Evolutionary conservation across 306 rosid species (phyloP).

Genomic region (Styphnolobium japonicum): DNA sequence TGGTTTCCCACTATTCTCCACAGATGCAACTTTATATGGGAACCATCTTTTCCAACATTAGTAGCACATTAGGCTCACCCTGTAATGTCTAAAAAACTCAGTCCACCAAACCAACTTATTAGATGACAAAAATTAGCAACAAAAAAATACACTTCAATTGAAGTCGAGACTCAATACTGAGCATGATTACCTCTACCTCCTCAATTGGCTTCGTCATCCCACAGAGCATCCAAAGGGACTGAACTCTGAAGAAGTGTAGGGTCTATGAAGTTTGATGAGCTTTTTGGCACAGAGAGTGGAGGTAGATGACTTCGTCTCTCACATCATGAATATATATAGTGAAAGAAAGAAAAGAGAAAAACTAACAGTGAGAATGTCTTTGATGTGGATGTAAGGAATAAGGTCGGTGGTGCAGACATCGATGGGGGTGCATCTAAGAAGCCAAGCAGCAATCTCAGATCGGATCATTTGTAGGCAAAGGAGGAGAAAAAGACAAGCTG

Average conservation of each 20-base stretch:
- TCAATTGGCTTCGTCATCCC: conserved; percentile 12
- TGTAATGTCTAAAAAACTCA: not conserved
- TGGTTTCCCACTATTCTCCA: not conserved
- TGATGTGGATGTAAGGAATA: no score
- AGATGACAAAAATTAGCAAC: not conserved
- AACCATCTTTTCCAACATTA: not conserved
- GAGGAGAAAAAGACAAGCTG: no score
- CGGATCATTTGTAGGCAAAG: no score
- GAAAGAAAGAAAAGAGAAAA: no score
- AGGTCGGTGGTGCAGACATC: no score
- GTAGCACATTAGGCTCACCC: not conserved
- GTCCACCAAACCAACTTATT: not conserved
- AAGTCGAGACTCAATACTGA: not conserved
- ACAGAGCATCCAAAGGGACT: conserved; percentile 1
- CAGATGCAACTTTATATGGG: not conserved
- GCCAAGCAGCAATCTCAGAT: no score
- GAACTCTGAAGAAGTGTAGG: not conserved
- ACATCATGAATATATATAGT: no score
- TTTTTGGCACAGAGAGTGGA: no score
- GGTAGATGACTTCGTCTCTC: no score
- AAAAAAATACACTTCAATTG: not conserved
- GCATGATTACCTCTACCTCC: not conserved
- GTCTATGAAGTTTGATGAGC: no score
- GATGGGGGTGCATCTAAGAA: no score
- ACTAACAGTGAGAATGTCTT: no score